Evolutionary conservation across 1,139 yeast species (phyloP), one percentile per base, ranked within the genome.

Genomic region (Candida glucosophila): DNA sequence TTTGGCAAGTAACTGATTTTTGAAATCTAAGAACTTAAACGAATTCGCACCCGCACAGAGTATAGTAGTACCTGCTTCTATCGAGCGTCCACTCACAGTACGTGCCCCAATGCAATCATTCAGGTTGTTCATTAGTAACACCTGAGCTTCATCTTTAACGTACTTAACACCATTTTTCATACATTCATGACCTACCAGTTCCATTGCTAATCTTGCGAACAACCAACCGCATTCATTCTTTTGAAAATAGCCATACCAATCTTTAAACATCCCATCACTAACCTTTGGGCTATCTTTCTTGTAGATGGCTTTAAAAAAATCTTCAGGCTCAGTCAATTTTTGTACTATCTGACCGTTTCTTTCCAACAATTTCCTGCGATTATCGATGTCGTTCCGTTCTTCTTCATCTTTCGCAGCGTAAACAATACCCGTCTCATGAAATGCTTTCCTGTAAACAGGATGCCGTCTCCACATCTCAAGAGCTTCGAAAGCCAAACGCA

Each of bases 11-110:
- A 55, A 28, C 27, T 58, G 63, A 8, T 42, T 39, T 15, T 47
- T 28, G 26, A 58, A 52, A 21, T 62, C 56, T 14, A 59, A 29
- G 7, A 59, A 23, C 14, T 37, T 39, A 10, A 52, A 45, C 1
- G 63, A 50, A 21, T 50, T 44, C 2, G 68, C 65, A 18, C 68
- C 68, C 17, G 58, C 43, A 9, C 57, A 39, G 5, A 62, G 32
- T 13, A 62, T 40, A 9, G 51, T 47, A 19, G 43, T 45, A 18
- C 49, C 50, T 3, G 59, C 58, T 6, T 27, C 23, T 10, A 44
- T 15, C 2, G 27, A 20, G 9, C 34, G 25, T 2, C 59, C 59
- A 12, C 34, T 25, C 17, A 13, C 16, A 8, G 43, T 33, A 12
- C 25, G 20, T 5, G 33, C 41, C 6, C 49, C 47, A 6, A 19